Base-by-base conservation (phyloP, 2,329 filamentous ascomycete species). In the Tolypocladium nubicola region DNA sequence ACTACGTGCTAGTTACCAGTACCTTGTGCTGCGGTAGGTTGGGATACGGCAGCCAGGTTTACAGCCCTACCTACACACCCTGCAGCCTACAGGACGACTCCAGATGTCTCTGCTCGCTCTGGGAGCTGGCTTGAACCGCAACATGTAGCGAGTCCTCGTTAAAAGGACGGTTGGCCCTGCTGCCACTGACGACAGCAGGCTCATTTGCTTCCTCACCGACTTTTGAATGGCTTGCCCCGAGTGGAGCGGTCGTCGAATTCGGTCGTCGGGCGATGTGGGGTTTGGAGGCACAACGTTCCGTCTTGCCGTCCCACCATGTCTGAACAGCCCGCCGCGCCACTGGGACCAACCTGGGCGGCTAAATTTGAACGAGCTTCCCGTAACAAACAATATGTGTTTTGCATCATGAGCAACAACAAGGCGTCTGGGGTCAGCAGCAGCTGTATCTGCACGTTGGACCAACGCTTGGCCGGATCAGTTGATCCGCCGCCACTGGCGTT, bases 201-300 rank as follows among this genome's bases (percentile, higher is more conserved):
- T 26, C 35, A 11, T 11, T 21, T 21, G 45, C 43, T 38, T 35
- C 65, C 65, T 68, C 67, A 68, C 67, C 67, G 67, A 68, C 67
- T 68, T 68, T 68, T 67, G 59, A 60, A 54, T 55, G 60, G 56
- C 54, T 61, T 61, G 55, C 61, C 61, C 54, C 57, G 57, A 61
- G 66, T 67, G 65, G 64, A 61, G 60, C 61, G 57, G 59, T 54
- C 57, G 60, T 66, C 63, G 60, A 54, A 33, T 54, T 54, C 52
- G 52, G 23, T 52, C 52, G 52, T 23, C 52, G 52, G 14, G 55
- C 55, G 35, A 56, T 56, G 55, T 56, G 55, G 55, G 55, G 55
- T 56, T 52, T 35, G 39, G 38, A 41, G 23, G 30, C 38, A 40
- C 38, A 11, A 54, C 52, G 37, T 21, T 50, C 54, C 54, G 43